A percentile compares a stretch with the other conserved stretches of the same genome.
Evolutionary conservation across 2,329 filamentous ascomycete species (phyloP).

Genomic region (Pezicula rhizophila): DNA sequence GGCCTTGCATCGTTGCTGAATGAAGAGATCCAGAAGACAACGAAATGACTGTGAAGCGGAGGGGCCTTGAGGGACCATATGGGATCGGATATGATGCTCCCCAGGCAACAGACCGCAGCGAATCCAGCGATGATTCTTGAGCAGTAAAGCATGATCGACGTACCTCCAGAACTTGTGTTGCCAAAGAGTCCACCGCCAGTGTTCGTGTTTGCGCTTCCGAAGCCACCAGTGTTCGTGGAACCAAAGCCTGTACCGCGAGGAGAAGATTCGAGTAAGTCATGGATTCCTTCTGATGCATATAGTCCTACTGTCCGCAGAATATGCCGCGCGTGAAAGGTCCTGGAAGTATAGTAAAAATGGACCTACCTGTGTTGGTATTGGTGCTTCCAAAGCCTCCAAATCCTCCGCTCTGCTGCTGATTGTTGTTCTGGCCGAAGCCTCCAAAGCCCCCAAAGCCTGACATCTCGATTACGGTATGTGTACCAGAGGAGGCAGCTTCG

Average conservation of each 20-base stretch:
- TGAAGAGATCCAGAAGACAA: too few species aligned
- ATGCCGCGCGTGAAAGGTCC: slow-evolving; percentile 6
- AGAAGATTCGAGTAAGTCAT: slow-evolving; percentile 28
- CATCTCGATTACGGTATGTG: slow-evolving; percentile 19
- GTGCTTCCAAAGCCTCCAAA: slow-evolving; percentile 50
- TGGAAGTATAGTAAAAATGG: slow-evolving; percentile 8
- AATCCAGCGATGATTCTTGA: slow-evolving; percentile 16
- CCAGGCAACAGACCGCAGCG: slow-evolving; percentile 3
- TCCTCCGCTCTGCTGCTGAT: slow-evolving; percentile 35
- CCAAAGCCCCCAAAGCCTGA: slow-evolving; percentile 39
- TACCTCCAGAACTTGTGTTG: slow-evolving; percentile 31
- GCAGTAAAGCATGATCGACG: slow-evolving; percentile 23
- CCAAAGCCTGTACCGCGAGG: slow-evolving; percentile 34
- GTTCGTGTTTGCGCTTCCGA: slow-evolving; percentile 32
- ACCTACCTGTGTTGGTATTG: slow-evolving; percentile 30
- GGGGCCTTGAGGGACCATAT: neutral
- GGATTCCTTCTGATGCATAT: slow-evolving; percentile 18
- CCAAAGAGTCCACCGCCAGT: slow-evolving; percentile 35
- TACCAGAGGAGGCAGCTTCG: slow-evolving; percentile 2
- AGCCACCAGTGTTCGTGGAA: slow-evolving; percentile 31
- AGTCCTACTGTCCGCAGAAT: slow-evolving; percentile 9
- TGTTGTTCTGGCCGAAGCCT: slow-evolving; percentile 56
- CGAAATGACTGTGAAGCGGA: too few species aligned
- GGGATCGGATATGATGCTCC: neutral
- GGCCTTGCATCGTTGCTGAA: too few species aligned